Conservation (phyloP, 129 eudicot species). For the Cynara cardunculus region DNA sequence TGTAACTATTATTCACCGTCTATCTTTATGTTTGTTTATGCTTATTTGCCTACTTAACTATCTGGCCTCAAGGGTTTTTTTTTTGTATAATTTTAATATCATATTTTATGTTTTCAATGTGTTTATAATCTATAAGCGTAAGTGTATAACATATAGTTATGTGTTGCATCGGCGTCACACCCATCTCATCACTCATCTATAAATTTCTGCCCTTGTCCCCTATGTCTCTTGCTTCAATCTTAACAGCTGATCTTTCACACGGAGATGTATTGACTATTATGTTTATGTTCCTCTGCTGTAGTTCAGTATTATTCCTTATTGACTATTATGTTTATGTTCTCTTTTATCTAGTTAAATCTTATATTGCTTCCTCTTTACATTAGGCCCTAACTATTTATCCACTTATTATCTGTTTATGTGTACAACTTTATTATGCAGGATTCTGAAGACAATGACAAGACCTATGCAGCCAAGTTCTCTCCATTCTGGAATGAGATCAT, state of each 20-base stretch:
- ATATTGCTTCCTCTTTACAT: background rate
- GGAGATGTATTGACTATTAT: background rate
- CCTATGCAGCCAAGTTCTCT: slow-evolving; percentile 79
- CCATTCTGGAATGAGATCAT: slow-evolving; percentile 99
- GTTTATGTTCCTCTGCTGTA: background rate
- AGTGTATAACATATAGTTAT: background rate
- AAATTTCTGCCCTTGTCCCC: background rate
- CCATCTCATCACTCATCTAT: background rate
- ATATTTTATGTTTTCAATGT: background rate
- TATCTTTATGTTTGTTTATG: background rate
- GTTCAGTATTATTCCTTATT: background rate
- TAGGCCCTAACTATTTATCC: background rate
- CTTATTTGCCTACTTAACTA: background rate
- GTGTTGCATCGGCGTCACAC: background rate
- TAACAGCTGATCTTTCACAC: background rate
- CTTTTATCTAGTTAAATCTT: background rate
- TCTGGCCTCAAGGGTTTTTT: background rate
- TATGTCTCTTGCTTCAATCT: background rate
- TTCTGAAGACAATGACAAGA: slow-evolving; percentile 65
- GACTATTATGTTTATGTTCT: background rate
- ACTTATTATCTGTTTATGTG: slow-evolving; percentile 14
- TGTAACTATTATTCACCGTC: background rate
- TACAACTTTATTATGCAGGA: slow-evolving; percentile 32
- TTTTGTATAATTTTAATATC: background rate
- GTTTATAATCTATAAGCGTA: background rate